Evolutionary conservation across 805 yeast species (phyloP).

Genomic region (Maudiozyma turicensis): DNA sequence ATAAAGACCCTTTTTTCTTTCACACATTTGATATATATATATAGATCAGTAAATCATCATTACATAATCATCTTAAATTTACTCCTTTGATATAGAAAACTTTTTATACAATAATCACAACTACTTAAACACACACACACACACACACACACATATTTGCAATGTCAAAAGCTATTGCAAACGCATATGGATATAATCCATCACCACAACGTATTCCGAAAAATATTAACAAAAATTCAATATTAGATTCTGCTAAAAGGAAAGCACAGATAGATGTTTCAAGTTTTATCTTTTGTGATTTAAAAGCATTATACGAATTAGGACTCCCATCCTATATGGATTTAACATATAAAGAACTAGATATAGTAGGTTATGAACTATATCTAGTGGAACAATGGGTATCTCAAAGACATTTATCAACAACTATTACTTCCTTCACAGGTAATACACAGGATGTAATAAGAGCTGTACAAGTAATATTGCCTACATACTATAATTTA

Average conservation of each 20-base stretch:
- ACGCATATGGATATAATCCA: constrained; percentile 2
- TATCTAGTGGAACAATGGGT: constrained; percentile 96
- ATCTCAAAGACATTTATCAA: constrained; percentile 56
- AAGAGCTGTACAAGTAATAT: constrained; percentile 51
- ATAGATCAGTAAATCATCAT: too few species aligned
- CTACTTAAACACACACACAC: neutral
- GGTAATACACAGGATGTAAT: constrained; percentile 65
- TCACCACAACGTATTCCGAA: neutral
- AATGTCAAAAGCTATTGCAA: constrained; percentile 5
- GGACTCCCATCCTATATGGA: constrained; percentile 35
- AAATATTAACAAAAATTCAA: neutral
- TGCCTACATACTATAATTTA: constrained; percentile 24
- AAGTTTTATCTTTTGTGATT: constrained; percentile 46
- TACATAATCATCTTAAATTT: neutral
- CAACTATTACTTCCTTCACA: constrained; percentile 75
- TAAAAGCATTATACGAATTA: constrained; percentile 42
- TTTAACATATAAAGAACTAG: constrained; percentile 37
- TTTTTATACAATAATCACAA: neutral
- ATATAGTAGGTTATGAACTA: constrained; percentile 68
- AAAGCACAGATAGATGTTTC: constrained; percentile 4
- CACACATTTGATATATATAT: too few species aligned
- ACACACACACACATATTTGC: neutral
- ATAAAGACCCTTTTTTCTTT: too few species aligned
- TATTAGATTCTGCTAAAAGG: neutral
- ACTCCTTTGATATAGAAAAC: too few species aligned